Percentiles rank a stretch among this genome's conserved stretches.
These are phyloP conservation scores for Amyloporia xantha DNA, from an alignment of 768 basidiomycete species.

Conservation along the genomic window DNA sequence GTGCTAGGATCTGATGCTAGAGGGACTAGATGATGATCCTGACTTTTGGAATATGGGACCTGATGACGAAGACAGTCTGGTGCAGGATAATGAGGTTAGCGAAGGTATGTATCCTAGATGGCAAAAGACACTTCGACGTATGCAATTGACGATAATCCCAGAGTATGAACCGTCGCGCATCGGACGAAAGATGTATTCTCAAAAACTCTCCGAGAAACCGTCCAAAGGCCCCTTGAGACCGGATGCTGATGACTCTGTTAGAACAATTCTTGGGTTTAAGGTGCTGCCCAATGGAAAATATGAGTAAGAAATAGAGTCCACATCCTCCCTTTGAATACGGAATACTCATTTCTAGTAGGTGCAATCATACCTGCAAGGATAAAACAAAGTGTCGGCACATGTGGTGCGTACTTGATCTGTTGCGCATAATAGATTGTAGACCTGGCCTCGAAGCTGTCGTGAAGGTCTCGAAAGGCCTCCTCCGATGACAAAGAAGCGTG, in stretches of 20 bases:
- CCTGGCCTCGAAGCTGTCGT: slow-evolving; percentile 50
- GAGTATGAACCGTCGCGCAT: no score
- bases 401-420: slow-evolving; percentile 54
- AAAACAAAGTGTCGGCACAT: slow-evolving; percentile 69
- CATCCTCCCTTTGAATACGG: no score
- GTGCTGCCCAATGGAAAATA: slow-evolving; percentile 59
- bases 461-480: slow-evolving; percentile 58
- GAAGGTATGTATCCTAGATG: slow-evolving; percentile 1
- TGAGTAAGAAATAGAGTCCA: slow-evolving; percentile 33
- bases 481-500: slow-evolving; percentile 28
- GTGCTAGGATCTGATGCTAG: slow-evolving; percentile 55
- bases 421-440: no score
- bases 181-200: no score
- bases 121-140: no score
- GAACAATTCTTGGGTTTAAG: slow-evolving; percentile 24
- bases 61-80: slow-evolving; percentile 23
- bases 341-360: no score
- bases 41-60: slow-evolving; percentile 57
- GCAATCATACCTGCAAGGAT: slow-evolving; percentile 77
- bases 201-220: no score
- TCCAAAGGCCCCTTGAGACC: no score
- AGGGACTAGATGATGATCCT: slow-evolving; percentile 59
- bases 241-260: no score
- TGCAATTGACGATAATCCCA: no score
- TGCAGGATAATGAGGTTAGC: slow-evolving; percentile 28